Evolutionary conservation across 257 asterid species (phyloP), one percentile per base, ranked within the genome.

Genomic region (Solanum chilense): DNA sequence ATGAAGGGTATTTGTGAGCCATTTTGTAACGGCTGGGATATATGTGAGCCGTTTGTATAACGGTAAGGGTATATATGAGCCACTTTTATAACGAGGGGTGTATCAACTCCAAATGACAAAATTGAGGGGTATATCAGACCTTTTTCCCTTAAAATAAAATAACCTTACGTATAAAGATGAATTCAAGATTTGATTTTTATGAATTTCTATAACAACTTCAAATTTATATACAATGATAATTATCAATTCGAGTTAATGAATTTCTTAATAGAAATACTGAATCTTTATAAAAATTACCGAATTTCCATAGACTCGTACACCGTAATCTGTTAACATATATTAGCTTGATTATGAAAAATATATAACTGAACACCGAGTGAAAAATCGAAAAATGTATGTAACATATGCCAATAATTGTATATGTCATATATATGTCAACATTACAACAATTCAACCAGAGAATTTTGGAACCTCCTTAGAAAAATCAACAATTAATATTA

Each of bases 151-250:
- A 10, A 70, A 4, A 3, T 0, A 33, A 18, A 70, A 3, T 1
- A 29, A 5, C 3, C 23, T 6, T 27, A 68, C 1, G 18, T 2
- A 0, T 0, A 27, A 5, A 68, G 21, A 1, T 1, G 3, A 12
- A 68, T 29, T 68, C 6, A 13, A 0, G 0, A 29, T 6, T 68
- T 68, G 23, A 68, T 12, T 3, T 68, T 27, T 29, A 29, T 64
- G 33, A 7, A 52, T 52, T 52, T 1, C 4, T 52, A 15, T 52
- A 52, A 52, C 21, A 1, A 20, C 4, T 9, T 23, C 6, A 60
- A 60, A 0, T 62, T 62, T 23, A 62, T 21, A 21, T 68, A 68
- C 2, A 31, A 69, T 69, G 31, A 70, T 16, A 31, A 15, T 31
- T 16, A 7, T 35, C 39, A 0, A 16, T 2, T 33, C 18, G 44